Conservation (phyloP, 768 basidiomycete genomes). For the Xerocomellus chrysenteron region DNA sequence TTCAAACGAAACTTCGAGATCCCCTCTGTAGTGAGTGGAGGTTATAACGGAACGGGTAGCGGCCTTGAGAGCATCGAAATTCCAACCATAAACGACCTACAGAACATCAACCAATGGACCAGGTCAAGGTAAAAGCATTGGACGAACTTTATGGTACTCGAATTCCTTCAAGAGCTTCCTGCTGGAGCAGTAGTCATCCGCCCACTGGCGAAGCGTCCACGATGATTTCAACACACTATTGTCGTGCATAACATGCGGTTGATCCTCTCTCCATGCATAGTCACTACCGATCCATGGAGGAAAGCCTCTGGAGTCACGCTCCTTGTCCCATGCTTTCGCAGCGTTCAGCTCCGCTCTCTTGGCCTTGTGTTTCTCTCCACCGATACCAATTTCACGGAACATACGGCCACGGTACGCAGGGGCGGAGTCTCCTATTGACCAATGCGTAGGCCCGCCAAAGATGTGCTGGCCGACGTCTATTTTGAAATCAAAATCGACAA, state of each 20-base stretch:
- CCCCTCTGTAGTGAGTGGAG: constrained; percentile 40
- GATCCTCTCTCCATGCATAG: constrained; percentile 34
- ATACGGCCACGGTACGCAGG: constrained; percentile 67
- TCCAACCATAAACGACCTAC: constrained; percentile 61
- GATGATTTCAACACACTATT: constrained; percentile 46
- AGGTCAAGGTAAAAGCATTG: background rate
- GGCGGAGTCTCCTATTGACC: constrained; percentile 60
- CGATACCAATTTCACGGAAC: constrained; percentile 53
- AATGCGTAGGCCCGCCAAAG: constrained; percentile 45
- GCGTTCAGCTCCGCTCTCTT: constrained; percentile 42
- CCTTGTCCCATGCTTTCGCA: constrained; percentile 44
- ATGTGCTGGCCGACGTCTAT: constrained; percentile 52
- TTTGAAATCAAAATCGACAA: constrained; percentile 69
- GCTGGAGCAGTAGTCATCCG: constrained; percentile 77
- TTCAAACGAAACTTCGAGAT: constrained; percentile 48
- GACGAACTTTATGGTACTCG: constrained; percentile 60
- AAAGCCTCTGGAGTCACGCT: constrained; percentile 48
- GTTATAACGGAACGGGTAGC: constrained; percentile 39
- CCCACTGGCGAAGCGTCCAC: constrained; percentile 72
- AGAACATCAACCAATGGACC: constrained; percentile 26
- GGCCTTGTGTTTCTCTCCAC: constrained; percentile 38
- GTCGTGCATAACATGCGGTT: constrained; percentile 24
- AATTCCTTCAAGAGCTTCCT: constrained; percentile 76
- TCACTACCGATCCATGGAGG: constrained; percentile 46
- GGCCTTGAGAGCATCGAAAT: constrained; percentile 40